A percentile compares a stretch with the other conserved stretches of the same genome.
phyloP scores from a whole-genome alignment of 192 early-diverging fungal species.

The Entrophospora sp. region DNA sequence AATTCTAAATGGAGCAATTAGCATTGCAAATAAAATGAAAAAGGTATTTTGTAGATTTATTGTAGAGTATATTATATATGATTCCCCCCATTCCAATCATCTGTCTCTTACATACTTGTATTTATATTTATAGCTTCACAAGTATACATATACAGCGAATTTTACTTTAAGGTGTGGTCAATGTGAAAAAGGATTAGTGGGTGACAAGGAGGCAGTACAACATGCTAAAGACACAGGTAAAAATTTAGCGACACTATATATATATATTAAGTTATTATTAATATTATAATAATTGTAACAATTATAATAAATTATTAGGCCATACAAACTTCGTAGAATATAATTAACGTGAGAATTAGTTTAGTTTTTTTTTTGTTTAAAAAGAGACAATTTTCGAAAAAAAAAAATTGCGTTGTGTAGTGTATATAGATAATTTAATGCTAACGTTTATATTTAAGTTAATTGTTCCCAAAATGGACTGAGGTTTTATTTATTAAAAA shows the following conservation, averaged over 20 bases:
- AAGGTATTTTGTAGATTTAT: constrained; percentile 24
- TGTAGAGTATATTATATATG: neutral
- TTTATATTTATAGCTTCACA: constrained; percentile 40
- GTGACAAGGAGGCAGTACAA: constrained; percentile 54
- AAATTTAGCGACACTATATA: too few species aligned
- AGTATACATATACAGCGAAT: constrained; percentile 63
- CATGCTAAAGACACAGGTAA: constrained; percentile 42
- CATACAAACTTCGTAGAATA: constrained; percentile 7
- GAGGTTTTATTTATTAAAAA: too few species aligned
- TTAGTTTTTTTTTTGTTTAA: too few species aligned
- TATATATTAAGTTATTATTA: too few species aligned
- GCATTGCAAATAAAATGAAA: constrained; percentile 35
- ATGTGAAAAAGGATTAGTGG: constrained; percentile 46
- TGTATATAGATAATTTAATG: too few species aligned
- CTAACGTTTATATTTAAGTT: too few species aligned
- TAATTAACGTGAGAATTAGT: too few species aligned
- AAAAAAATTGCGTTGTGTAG: too few species aligned
- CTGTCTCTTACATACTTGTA: neutral
- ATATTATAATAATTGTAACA: too few species aligned
- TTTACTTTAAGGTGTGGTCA: constrained; percentile 63
- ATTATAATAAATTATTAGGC: neutral
- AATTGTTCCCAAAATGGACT: too few species aligned
- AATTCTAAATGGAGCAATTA: constrained; percentile 27
- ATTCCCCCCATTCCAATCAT: neutral
- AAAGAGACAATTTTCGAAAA: too few species aligned